A percentile compares a stretch with the other conserved stretches of the same genome.
phyloP scores from a whole-genome alignment of 2,329 filamentous ascomycete species.

The Albifimbria verrucaria region DNA sequence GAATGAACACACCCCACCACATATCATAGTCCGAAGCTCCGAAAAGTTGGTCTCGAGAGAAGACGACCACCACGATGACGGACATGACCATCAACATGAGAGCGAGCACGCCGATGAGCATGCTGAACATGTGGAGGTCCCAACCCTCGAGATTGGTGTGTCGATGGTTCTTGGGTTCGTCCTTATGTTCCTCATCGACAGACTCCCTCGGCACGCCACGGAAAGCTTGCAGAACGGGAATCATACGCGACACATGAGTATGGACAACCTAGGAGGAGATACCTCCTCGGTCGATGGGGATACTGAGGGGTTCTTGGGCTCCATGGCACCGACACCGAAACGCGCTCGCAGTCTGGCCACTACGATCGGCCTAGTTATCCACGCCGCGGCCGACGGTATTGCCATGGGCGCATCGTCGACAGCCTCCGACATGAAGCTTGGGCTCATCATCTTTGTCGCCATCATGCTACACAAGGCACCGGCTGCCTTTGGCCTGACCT shows the following conservation, averaged over 20 bases:
- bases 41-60: constrained; percentile 5
- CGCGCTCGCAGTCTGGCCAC: constrained; percentile 69
- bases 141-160: constrained; percentile 78
- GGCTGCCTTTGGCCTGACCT: constrained; percentile 90
- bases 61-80: constrained; percentile 28
- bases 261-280: constrained; percentile 70
- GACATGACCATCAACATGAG: constrained; percentile 20
- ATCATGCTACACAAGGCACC: constrained; percentile 98
- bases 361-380: constrained; percentile 91
- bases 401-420: constrained; percentile 89
- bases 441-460: constrained; percentile 89
- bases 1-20: background rate
- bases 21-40: background rate
- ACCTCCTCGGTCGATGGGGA: constrained; percentile 50
- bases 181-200: constrained; percentile 95
- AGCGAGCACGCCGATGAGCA: constrained; percentile 12
- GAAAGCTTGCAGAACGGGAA: constrained; percentile 62
- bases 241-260: constrained; percentile 78
- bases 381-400: constrained; percentile 92
- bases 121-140: constrained; percentile 36
- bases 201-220: constrained; percentile 70
- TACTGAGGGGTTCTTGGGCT: constrained; percentile 57
- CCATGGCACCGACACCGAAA: constrained; percentile 53
- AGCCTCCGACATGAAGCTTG: constrained; percentile 68
- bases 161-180: constrained; percentile 86